These are phyloP conservation scores for Saussurea involucrata DNA, from an alignment of 129 eudicot species.

Conservation along the genomic window DNA sequence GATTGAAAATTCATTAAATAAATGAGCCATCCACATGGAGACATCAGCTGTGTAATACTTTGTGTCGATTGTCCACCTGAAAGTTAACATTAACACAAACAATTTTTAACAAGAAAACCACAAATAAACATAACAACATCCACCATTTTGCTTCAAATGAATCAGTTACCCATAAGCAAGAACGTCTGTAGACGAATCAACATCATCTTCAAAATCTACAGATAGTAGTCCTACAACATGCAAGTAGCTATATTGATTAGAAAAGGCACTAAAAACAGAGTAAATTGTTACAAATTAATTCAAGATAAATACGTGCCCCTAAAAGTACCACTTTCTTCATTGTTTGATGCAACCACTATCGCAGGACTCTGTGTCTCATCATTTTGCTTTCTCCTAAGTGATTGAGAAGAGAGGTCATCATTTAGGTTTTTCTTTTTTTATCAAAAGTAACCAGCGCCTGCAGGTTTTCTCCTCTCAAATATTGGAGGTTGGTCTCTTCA, in stretches of 20 bases:
- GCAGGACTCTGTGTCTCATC: background rate
- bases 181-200: constrained; percentile 53
- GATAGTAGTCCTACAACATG: constrained; percentile 58
- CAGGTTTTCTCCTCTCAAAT: background rate
- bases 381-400: background rate
- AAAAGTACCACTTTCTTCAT: background rate
- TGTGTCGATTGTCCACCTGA: constrained; percentile 96
- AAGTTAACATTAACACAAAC: constrained; percentile 6
- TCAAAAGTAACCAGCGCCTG: background rate
- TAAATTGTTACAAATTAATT: background rate
- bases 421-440: background rate
- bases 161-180: constrained; percentile 61
- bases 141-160: background rate
- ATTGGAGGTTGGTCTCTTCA: background rate
- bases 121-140: background rate
- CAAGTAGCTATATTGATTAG: constrained; percentile 20
- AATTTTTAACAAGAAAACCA: background rate
- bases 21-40: constrained; percentile 79
- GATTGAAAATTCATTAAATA: constrained; percentile 52
- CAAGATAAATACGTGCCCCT: background rate
- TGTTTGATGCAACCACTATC: background rate
- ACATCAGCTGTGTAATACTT: constrained; percentile 92
- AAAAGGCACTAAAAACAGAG: constrained; percentile 2
- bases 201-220: constrained; percentile 62
- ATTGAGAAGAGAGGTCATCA: background rate